Conservation (phyloP, 2,329 filamentous ascomycete genomes). For the Mollisia scopiformis region DNA sequence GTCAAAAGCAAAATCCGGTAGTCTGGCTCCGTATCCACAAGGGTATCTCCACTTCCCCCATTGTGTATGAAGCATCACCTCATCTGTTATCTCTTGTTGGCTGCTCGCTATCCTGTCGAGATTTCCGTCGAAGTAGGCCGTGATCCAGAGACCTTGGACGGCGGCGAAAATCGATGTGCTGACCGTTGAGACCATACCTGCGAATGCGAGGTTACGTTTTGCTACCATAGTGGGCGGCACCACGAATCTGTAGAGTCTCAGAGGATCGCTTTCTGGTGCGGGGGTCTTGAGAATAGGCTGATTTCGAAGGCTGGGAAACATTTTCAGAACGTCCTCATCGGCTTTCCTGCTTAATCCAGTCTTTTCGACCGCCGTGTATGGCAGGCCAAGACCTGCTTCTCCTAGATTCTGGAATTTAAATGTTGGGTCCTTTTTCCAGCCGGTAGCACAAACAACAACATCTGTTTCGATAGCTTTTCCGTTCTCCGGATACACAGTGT, state of each 20-base stretch:
- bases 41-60: conserved; percentile 74
- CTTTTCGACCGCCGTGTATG: conserved; percentile 40
- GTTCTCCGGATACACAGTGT: conserved; percentile 53
- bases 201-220: conserved; percentile 48
- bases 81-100: conserved; percentile 46
- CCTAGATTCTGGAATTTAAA: conserved; percentile 54
- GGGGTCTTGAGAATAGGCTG: conserved; percentile 53
- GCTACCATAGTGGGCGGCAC: conserved; percentile 46
- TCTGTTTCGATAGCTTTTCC: conserved; percentile 52
- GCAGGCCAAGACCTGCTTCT: conserved; percentile 53
- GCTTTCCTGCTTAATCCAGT: conserved; percentile 44
- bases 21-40: conserved; percentile 62
- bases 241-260: conserved; percentile 50
- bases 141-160: conserved; percentile 62
- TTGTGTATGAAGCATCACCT: conserved; percentile 66
- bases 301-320: conserved; percentile 54
- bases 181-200: conserved; percentile 48
- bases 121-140: conserved; percentile 62
- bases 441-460: conserved; percentile 58
- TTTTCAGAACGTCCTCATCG: conserved; percentile 55
- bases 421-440: conserved; percentile 58
- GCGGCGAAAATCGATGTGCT: conserved; percentile 46
- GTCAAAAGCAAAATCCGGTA: conserved; percentile 77
- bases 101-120: conserved; percentile 35
- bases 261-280: conserved; percentile 41